These are phyloP conservation scores for Heritiera fomes DNA, from an alignment of 345 rosid species.

Conservation along the genomic window DNA sequence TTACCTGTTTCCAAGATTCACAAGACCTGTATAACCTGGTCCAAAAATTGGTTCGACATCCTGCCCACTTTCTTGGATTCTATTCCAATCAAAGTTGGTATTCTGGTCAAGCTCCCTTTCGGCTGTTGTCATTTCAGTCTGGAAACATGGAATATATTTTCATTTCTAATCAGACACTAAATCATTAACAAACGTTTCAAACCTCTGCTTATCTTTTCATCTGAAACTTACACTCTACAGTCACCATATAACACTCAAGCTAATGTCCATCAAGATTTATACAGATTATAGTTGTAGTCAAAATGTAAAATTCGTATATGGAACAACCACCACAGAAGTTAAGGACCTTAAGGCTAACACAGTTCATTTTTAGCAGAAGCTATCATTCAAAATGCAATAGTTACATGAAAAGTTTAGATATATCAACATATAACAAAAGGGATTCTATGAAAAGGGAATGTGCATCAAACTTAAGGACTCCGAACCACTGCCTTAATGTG, in stretches of 20 bases:
- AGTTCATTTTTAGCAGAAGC: neutral
- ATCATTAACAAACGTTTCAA: conserved; percentile 1
- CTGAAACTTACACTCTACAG: neutral
- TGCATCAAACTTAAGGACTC: neutral
- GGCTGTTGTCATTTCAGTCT: conserved; percentile 99
- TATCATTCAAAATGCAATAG: neutral
- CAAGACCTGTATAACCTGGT: conserved; percentile 95
- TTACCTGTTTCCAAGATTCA: conserved; percentile 97
- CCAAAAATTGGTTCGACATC: conserved; percentile 80
- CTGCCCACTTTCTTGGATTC: conserved; percentile 97
- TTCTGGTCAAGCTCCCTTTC: conserved; percentile 99
- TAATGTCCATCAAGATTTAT: neutral
- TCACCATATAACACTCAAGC: neutral
- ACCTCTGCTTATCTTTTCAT: neutral
- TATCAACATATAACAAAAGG: neutral
- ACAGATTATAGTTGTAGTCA: neutral
- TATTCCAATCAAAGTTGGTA: conserved; percentile 95
- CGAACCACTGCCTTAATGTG: neutral
- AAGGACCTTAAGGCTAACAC: neutral
- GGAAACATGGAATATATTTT: conserved; percentile 22
- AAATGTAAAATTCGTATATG: neutral
- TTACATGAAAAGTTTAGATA: neutral
- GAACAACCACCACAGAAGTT: neutral
- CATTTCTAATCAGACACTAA: conserved; percentile 27
- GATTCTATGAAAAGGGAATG: neutral